A percentile compares a stretch with the other conserved stretches of the same genome.
Conservation (phyloP, 371 early-diverging fungal genomes). For the Rhizopus microsporus region DNA sequence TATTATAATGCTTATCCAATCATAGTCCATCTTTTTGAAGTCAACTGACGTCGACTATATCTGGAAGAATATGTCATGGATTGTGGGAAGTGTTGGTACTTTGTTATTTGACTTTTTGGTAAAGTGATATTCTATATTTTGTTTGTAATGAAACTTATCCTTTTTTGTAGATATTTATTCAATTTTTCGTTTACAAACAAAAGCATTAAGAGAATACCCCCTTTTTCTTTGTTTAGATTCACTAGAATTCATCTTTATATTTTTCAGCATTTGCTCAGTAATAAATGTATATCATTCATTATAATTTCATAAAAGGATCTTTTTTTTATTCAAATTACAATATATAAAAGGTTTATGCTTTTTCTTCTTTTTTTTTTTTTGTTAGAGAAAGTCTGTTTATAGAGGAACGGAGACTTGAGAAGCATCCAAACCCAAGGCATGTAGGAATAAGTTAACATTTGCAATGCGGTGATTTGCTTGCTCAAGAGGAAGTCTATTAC, state of each 20-base stretch:
- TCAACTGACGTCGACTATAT: constrained; percentile 45
- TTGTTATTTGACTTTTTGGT: constrained; percentile 59
- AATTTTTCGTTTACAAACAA: constrained; percentile 48
- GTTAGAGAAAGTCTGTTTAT: constrained; percentile 19
- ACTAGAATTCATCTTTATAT: no score
- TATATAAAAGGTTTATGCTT: constrained; percentile 40
- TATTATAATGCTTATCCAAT: background rate
- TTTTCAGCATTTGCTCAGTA: no score
- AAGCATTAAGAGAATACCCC: background rate
- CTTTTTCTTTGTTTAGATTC: no score
- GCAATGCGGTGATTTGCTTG: constrained; percentile 70
- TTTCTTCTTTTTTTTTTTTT: constrained; percentile 1
- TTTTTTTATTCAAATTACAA: constrained; percentile 35
- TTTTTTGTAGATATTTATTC: constrained; percentile 49
- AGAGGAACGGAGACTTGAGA: constrained; percentile 71
- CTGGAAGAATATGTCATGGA: constrained; percentile 58
- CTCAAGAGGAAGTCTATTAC: constrained; percentile 57
- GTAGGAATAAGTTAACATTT: constrained; percentile 93
- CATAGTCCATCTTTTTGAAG: constrained; percentile 54
- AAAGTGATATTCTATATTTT: constrained; percentile 18
- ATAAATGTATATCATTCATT: no score
- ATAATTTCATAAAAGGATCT: constrained; percentile 20
- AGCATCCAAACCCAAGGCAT: constrained; percentile 93
- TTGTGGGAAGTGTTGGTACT: constrained; percentile 49
- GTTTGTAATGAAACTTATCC: background rate